Evolutionary conservation across 805 yeast species (phyloP), one percentile per base, ranked within the genome.

Genomic region (Ogataea ramenticola): DNA sequence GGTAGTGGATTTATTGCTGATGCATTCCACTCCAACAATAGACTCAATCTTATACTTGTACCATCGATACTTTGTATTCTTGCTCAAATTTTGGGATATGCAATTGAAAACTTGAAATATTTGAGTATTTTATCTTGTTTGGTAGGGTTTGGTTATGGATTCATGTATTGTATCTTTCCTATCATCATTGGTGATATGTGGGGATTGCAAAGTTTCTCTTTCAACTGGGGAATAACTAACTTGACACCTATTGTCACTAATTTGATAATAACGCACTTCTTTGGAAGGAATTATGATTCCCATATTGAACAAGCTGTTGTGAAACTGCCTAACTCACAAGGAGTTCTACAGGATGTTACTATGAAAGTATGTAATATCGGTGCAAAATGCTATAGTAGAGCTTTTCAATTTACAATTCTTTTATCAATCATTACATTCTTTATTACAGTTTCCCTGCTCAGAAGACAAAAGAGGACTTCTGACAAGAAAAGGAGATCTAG

Each of bases 131-230:
- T 74, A 21, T 79, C 90, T 1, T 57, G 73, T n/a, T 54, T 76
- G 17, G 72, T 77, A 27, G 95, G 95, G 0, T 65, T 80, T 32
- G 82, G 81, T 34, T 86, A 86, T 61, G 95, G 95, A 1, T 74
- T 79, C 49, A 70, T 80, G 20, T 82, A 82, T 63, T 84, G 90
- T 41, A 70, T 82, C 9, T 74, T 77, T 61, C 93, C 95, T 5
- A 78, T 85, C n/a, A 75, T 86, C 19, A 72, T 82, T n/a, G 75
- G 87, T 16, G 91, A 86, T 50, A 61, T 72, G 10, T 85, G 83
- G 63, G 93, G 93, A 2, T 74, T 86, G 66, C 67, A 67, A 16
- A 69, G 74, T 42, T 82, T 84, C 53, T 75, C 86, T 8, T 78
- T 74, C 50, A 82, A 82, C 54, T 85, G 89, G 86, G 95, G 95